Conservation (phyloP, 2,329 filamentous ascomycete genomes). For the Sporothrix schenckii region DNA sequence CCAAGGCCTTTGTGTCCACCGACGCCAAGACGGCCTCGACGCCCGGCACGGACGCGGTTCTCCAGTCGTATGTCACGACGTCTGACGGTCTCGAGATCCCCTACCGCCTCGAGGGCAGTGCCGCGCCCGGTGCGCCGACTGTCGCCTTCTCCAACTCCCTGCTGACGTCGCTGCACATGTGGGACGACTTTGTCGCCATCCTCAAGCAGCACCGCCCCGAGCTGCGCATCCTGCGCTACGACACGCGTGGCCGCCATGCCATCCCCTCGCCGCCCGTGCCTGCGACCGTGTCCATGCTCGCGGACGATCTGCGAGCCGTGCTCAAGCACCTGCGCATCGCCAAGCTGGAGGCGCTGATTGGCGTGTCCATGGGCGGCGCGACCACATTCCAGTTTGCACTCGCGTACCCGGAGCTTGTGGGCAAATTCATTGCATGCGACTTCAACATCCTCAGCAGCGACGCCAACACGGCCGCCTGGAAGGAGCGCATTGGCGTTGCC, state of each 20-base stretch:
- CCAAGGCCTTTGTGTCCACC: slow-evolving; percentile 55
- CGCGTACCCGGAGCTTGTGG: slow-evolving; percentile 61
- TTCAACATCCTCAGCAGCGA: slow-evolving; percentile 74
- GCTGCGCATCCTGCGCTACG: slow-evolving; percentile 76
- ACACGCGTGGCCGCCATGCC: slow-evolving; percentile 68
- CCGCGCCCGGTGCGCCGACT: slow-evolving; percentile 67
- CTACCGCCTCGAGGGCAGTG: slow-evolving; percentile 75
- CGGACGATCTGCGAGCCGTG: slow-evolving; percentile 67
- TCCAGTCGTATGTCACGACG: slow-evolving; percentile 68
- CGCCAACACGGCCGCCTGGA: slow-evolving; percentile 78
- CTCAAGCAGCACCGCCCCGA: slow-evolving; percentile 63
- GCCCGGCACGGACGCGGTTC: slow-evolving; percentile 51
- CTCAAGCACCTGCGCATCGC: slow-evolving; percentile 70
- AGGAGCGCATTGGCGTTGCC: slow-evolving; percentile 70
- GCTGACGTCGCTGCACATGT: slow-evolving; percentile 76
- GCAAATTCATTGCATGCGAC: slow-evolving; percentile 71
- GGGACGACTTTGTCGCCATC: slow-evolving; percentile 71
- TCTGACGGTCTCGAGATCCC: slow-evolving; percentile 69
- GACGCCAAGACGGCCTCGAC: slow-evolving; percentile 61
- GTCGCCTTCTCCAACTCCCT: slow-evolving; percentile 81
- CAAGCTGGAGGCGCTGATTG: slow-evolving; percentile 67
- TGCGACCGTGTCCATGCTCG: slow-evolving; percentile 65
- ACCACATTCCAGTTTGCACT: slow-evolving; percentile 75
- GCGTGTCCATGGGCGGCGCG: slow-evolving; percentile 80
- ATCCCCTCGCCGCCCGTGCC: slow-evolving; percentile 53